Percentiles rank a stretch among this genome's conserved stretches.
These are phyloP conservation scores for Fusarium keratoplasticum DNA, from an alignment of 2,329 filamentous ascomycete genomes.

Conservation along the genomic window DNA sequence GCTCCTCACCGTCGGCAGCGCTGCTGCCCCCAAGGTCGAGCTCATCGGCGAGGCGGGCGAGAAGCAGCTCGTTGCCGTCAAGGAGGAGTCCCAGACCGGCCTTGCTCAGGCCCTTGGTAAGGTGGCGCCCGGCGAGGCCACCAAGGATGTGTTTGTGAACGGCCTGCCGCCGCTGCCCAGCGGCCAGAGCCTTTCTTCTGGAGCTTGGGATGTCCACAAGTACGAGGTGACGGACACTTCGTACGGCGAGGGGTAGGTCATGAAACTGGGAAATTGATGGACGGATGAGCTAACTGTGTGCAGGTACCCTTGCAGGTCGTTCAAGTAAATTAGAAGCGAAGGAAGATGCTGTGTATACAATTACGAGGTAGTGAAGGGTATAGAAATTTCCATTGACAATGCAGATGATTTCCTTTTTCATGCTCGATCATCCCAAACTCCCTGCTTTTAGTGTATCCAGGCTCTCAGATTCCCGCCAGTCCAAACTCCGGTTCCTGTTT, in stretches of 20 bases:
- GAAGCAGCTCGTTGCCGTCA: slow-evolving; percentile 78
- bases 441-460: background rate
- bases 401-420: slow-evolving; percentile 42
- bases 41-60: slow-evolving; percentile 73
- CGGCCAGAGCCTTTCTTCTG: slow-evolving; percentile 68
- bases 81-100: slow-evolving; percentile 79
- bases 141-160: slow-evolving; percentile 74
- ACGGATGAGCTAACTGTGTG: slow-evolving; percentile 34
- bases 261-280: too few relatives aligned
- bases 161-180: slow-evolving; percentile 90
- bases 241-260: slow-evolving; percentile 77
- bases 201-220: slow-evolving; percentile 74
- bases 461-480: background rate
- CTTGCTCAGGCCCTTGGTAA: slow-evolving; percentile 79
- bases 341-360: slow-evolving; percentile 46
- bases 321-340: slow-evolving; percentile 57
- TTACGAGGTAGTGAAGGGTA: slow-evolving; percentile 43
- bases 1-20: slow-evolving; percentile 86
- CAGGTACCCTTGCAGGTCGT: slow-evolving; percentile 74
- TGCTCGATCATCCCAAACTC: background rate
- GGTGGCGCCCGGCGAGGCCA: slow-evolving; percentile 63
- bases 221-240: slow-evolving; percentile 74
- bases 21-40: slow-evolving; percentile 83
- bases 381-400: slow-evolving; percentile 47
- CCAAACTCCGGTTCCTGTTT: slow-evolving; percentile 8